A percentile compares a stretch with the other conserved stretches of the same genome.
Evolutionary conservation across 2,329 filamentous ascomycete genomes (phyloP).

Genomic region (Cordyceps javanica): DNA sequence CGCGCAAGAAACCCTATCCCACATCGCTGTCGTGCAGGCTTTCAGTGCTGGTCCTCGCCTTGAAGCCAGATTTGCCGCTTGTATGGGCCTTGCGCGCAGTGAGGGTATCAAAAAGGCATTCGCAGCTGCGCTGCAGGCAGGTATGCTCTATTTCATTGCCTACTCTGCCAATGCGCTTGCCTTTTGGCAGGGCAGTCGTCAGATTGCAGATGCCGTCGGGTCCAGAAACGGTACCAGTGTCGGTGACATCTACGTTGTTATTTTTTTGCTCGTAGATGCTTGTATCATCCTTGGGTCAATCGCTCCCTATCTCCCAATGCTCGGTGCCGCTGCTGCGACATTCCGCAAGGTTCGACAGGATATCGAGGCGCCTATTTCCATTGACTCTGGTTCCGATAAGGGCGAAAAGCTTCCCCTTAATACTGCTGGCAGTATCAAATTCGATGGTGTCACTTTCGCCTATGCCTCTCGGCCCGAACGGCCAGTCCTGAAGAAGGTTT

Average conservation of each 20-base stretch:
- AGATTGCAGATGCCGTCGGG: slow-evolving; percentile 35
- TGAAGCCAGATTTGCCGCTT: slow-evolving; percentile 51
- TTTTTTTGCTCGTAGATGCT: slow-evolving; percentile 57
- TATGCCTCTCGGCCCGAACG: slow-evolving; percentile 39
- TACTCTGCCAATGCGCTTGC: slow-evolving; percentile 62
- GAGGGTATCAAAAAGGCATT: slow-evolving; percentile 53
- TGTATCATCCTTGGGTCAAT: slow-evolving; percentile 58
- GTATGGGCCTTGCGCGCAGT: slow-evolving; percentile 42
- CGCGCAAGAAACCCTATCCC: slow-evolving; percentile 54
- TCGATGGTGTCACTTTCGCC: slow-evolving; percentile 37
- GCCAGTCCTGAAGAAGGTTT: slow-evolving; percentile 35
- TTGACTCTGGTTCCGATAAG: slow-evolving; percentile 34
- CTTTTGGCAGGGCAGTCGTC: slow-evolving; percentile 60
- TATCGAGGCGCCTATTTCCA: slow-evolving; percentile 44
- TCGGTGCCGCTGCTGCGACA: slow-evolving; percentile 51
- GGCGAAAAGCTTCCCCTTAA: slow-evolving; percentile 38
- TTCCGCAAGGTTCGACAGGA: slow-evolving; percentile 53
- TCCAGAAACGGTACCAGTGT: slow-evolving; percentile 31
- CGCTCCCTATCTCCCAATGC: slow-evolving; percentile 56
- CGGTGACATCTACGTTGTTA: slow-evolving; percentile 54
- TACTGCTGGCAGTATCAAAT: slow-evolving; percentile 31
- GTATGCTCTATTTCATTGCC: slow-evolving; percentile 60
- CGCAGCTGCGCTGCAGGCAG: slow-evolving; percentile 51
- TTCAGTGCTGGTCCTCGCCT: slow-evolving; percentile 54
- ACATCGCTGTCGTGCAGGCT: slow-evolving; percentile 57